These are phyloP conservation scores for Clarireedia paspali DNA, from an alignment of 2,329 filamentous ascomycete species.

Conservation along the genomic window DNA sequence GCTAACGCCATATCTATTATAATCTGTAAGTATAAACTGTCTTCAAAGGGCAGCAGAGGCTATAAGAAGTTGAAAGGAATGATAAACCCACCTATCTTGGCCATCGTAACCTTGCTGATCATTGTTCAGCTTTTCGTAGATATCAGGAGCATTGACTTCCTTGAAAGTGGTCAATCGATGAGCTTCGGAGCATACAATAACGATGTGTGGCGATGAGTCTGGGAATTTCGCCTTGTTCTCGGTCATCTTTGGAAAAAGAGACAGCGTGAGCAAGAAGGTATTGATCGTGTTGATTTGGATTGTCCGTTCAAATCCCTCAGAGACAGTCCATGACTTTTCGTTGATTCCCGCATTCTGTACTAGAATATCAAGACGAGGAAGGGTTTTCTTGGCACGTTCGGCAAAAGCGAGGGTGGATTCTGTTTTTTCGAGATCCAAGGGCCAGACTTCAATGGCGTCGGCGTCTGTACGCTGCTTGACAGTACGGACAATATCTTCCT, in stretches of 20 bases:
- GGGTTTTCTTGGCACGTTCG: slow-evolving; percentile 16
- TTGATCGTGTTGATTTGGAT: slow-evolving; percentile 26
- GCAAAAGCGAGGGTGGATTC: slow-evolving; percentile 15
- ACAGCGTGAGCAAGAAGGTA: slow-evolving; percentile 23
- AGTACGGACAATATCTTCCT: slow-evolving; percentile 21
- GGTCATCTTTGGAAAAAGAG: slow-evolving; percentile 23
- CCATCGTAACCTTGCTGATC: slow-evolving; percentile 7
- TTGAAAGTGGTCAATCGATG: slow-evolving; percentile 20
- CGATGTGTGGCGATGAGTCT: slow-evolving; percentile 12
- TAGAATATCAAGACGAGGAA: slow-evolving; percentile 37
- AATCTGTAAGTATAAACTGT: neutral
- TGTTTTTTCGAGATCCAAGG: slow-evolving; percentile 14
- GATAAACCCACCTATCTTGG: slow-evolving; percentile 3
- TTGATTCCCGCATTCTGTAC: slow-evolving; percentile 31
- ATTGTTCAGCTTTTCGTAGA: slow-evolving; percentile 17
- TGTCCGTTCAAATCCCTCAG: slow-evolving; percentile 17
- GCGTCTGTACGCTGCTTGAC: slow-evolving; percentile 10
- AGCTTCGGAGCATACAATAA: slow-evolving; percentile 16
- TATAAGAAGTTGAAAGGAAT: neutral
- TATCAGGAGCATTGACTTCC: slow-evolving; percentile 15
- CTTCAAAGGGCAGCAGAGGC: neutral
- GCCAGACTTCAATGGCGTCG: slow-evolving; percentile 17
- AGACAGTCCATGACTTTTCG: neutral
- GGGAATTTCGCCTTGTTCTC: slow-evolving; percentile 9
- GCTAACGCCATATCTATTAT: slow-evolving; percentile 5